Base-by-base conservation (phyloP, 805 yeast species). In the Hanseniaspora taiwanica region DNA sequence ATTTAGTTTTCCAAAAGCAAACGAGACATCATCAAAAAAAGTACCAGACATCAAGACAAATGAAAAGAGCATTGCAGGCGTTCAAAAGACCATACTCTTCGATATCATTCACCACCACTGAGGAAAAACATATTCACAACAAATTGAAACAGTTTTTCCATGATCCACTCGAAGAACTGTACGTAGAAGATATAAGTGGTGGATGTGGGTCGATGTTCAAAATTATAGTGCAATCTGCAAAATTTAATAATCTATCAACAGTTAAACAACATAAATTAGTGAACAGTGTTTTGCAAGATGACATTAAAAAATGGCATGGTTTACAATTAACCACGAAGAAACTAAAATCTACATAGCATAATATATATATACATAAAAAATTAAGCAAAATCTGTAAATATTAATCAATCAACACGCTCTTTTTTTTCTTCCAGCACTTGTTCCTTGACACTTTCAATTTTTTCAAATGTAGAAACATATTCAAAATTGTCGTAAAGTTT, bases 201-300 rank as follows among this genome's bases (percentile, higher is more conserved):
- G 98, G 98, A 1, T 91, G 98, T 62, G 98, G 98, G 1, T 86
- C 96, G 6, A 91, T 91, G 98, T 91, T 85, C 62, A 85, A 94
- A 37, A 89, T 91, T 38, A 64, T 69, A 43, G 72, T 91, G 14
- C 81, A 77, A 36, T 77, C 91, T 40, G 68, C 66, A 2, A 64
- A 74, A 52, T 91, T 91, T 62, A 75, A 81, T 49, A 94, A 94
- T 0, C 54, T 83, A 35, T 65, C 83, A 1, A 84, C 84, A 77
- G 69, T 91, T 48, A 87, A 86, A 55, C 98, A 91, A 58, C 98
- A 91, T 54, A 71, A 95, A 44, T 58, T 89, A 48, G 97, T 91
- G 13, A 89, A 91, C 59, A 73, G 75, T 40, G 66, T 77, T 2
- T 65, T 91, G 50, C 77, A 79, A 45, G 94, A 84, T 33, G 97